phyloP scores from a whole-genome alignment of 2,329 filamentous ascomycete species.

The Iodosphaeria phyllophila region DNA sequence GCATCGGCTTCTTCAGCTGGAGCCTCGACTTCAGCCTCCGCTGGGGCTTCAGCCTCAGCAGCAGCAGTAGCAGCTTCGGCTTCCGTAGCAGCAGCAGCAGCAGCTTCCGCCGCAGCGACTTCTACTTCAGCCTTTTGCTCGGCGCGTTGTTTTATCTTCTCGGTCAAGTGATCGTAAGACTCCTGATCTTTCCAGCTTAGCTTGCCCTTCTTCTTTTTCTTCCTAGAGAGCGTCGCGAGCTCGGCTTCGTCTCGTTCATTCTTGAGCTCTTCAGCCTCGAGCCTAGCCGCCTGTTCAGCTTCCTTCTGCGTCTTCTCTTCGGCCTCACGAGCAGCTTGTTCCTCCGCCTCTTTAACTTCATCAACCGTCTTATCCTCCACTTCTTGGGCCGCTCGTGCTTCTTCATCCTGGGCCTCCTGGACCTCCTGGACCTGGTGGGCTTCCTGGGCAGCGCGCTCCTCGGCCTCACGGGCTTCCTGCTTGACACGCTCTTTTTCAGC shows the following conservation, averaged over 20 bases:
- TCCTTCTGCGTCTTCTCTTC: no score
- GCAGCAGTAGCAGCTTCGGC: no score
- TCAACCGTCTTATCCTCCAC: slow-evolving; percentile 14
- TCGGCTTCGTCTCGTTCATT: slow-evolving; percentile 22
- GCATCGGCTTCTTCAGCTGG: no score
- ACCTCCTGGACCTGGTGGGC: no score
- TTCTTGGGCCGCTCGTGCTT: slow-evolving; percentile 8
- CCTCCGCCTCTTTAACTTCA: slow-evolving; percentile 12
- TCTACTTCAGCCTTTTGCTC: no score
- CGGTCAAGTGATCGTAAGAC: slow-evolving; percentile 16
- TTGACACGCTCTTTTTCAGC: slow-evolving; percentile 24
- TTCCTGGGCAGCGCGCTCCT: slow-evolving; percentile 2
- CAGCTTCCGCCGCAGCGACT: no score
- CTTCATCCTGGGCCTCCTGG: slow-evolving; percentile 10
- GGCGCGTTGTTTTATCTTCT: slow-evolving; percentile 13
- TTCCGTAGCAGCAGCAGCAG: no score
- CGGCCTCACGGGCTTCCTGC: slow-evolving; percentile 13
- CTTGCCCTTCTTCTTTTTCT: slow-evolving; percentile 12
- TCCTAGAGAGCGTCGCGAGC: slow-evolving; percentile 11
- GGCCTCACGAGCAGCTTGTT: slow-evolving; percentile 11
- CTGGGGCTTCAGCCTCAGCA: no score
- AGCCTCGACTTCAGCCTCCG: no score
- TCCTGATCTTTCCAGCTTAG: slow-evolving; percentile 12
- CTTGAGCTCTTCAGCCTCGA: slow-evolving; percentile 14
- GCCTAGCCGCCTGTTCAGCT: slow-evolving; percentile 2